Percentiles rank a stretch among this genome's conserved stretches.
These are phyloP conservation scores for Neofusicoccum ribis DNA, from an alignment of 2,329 filamentous ascomycete species.

Conservation along the genomic window DNA sequence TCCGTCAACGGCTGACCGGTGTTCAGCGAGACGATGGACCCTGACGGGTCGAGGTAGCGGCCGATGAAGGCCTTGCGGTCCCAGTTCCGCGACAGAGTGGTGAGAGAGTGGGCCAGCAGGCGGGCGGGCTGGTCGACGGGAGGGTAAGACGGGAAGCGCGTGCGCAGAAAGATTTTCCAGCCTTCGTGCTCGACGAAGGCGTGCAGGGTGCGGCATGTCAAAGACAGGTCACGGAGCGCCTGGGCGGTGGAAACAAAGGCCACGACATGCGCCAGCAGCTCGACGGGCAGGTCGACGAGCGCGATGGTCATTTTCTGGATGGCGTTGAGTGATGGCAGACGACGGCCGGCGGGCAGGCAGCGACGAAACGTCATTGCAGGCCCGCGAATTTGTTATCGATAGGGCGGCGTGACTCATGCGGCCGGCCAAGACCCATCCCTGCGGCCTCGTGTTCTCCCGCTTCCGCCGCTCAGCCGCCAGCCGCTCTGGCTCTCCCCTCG, in stretches of 20 bases:
- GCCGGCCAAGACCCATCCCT: not conserved
- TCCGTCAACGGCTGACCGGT: slow-evolving; percentile 11
- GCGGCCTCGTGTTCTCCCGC: not conserved
- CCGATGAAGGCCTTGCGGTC: slow-evolving; percentile 58
- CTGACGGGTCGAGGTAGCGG: slow-evolving; percentile 50
- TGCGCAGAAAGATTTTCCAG: slow-evolving; percentile 50
- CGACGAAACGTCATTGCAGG: not conserved
- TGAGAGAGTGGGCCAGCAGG: slow-evolving; percentile 49
- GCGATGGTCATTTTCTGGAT: not conserved
- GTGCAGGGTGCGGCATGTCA: slow-evolving; percentile 49
- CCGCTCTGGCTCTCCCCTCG: not conserved
- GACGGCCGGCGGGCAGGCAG: not conserved
- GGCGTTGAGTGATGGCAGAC: not conserved
- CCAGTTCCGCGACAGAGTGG: slow-evolving; percentile 58
- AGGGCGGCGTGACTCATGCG: not conserved
- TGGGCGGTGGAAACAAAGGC: slow-evolving; percentile 47
- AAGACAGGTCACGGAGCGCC: slow-evolving; percentile 46
- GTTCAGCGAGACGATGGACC: slow-evolving; percentile 25
- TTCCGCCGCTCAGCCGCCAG: too few relatives aligned
- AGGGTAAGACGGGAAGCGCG: slow-evolving; percentile 48
- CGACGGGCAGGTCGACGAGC: slow-evolving; percentile 33
- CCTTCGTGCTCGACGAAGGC: slow-evolving; percentile 48
- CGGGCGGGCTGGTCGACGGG: slow-evolving; percentile 2
- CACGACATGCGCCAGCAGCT: slow-evolving; percentile 40
- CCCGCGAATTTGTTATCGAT: not conserved